A percentile compares a stretch with the other conserved stretches of the same genome.
Evolutionary conservation across 2,329 filamentous ascomycete species (phyloP).

Genomic region (Cytospora chrysosperma): DNA sequence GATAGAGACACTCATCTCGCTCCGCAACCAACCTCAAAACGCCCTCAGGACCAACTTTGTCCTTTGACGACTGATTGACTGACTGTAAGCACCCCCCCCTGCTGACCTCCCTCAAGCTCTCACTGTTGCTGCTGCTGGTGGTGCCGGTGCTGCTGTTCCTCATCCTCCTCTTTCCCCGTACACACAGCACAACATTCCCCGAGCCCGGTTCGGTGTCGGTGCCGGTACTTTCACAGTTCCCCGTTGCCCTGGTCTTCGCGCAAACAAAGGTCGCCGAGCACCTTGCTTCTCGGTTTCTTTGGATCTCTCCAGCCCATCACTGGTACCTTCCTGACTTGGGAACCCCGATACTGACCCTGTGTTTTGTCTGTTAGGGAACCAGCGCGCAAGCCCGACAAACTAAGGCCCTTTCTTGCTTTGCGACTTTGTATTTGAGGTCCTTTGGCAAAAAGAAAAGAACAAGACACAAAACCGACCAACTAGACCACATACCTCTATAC

Average conservation of each 20-base stretch:
- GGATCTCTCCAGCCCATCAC: background rate
- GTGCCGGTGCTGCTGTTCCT: background rate
- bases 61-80: constrained; percentile 5
- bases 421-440: constrained; percentile 23
- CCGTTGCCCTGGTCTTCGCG: background rate
- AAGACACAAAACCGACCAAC: constrained; percentile 15
- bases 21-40: background rate
- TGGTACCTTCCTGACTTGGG: constrained; percentile 10
- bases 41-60: constrained; percentile 5
- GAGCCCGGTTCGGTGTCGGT: constrained; percentile 5
- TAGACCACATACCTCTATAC: constrained; percentile 25
- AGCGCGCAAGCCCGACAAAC: constrained; percentile 17
- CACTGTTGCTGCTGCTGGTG: background rate
- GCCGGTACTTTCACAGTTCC: constrained; percentile 12
- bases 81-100: constrained; percentile 14
- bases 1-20: constrained; percentile 12
- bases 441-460: constrained; percentile 8
- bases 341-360: constrained; percentile 19
- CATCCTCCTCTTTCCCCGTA: background rate
- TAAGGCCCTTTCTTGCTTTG: constrained; percentile 17
- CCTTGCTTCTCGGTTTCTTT: background rate
- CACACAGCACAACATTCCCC: background rate
- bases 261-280: constrained; percentile 5
- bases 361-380: constrained; percentile 5
- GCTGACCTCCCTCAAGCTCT: background rate